Percentiles rank a stretch among this genome's conserved stretches.
Conservation (phyloP, 1,139 yeast species). For the Kodamaea fungicola region DNA sequence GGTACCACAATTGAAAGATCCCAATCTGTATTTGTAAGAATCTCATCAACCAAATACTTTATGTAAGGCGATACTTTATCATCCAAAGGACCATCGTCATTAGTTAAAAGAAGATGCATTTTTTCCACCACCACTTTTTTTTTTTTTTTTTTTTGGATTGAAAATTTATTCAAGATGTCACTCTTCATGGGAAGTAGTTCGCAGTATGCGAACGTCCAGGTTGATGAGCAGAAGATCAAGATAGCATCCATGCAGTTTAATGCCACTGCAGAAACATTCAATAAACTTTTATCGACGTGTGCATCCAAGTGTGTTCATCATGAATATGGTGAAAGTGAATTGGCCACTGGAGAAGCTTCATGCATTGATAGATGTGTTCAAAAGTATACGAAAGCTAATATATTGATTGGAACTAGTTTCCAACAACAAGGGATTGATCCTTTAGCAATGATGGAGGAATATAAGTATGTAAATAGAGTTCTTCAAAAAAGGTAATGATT, state of each 20-base stretch:
- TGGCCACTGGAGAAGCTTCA: slow-evolving; percentile 70
- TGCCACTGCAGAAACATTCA: slow-evolving; percentile 68
- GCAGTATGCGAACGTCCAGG: slow-evolving; percentile 42
- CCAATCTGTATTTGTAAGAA: slow-evolving; percentile 71
- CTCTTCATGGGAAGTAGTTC: slow-evolving; percentile 50
- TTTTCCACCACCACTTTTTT: not conserved
- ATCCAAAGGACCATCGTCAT: slow-evolving; percentile 94
- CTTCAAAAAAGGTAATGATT: not conserved
- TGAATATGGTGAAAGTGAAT: slow-evolving; percentile 76
- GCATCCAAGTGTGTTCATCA: slow-evolving; percentile 67
- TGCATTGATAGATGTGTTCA: slow-evolving; percentile 79
- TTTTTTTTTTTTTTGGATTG: not conserved
- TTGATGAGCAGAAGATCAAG: slow-evolving; percentile 64
- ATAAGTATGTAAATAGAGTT: slow-evolving; percentile 23
- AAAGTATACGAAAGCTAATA: slow-evolving; percentile 67
- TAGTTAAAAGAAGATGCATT: slow-evolving; percentile 60
- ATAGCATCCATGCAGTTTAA: slow-evolving; percentile 74
- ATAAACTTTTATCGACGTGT: slow-evolving; percentile 56
- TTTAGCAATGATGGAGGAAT: slow-evolving; percentile 37
- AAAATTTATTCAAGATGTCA: slow-evolving; percentile 44
- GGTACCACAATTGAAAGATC: slow-evolving; percentile 82
- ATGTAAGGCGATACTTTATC: slow-evolving; percentile 82
- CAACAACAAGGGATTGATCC: slow-evolving; percentile 32
- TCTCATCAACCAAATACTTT: slow-evolving; percentile 73
- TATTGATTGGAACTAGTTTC: slow-evolving; percentile 51